Evolutionary conservation across 257 asterid genomes (phyloP), one percentile per base, ranked within the genome.

Genomic region (Eucommia ulmoides): DNA sequence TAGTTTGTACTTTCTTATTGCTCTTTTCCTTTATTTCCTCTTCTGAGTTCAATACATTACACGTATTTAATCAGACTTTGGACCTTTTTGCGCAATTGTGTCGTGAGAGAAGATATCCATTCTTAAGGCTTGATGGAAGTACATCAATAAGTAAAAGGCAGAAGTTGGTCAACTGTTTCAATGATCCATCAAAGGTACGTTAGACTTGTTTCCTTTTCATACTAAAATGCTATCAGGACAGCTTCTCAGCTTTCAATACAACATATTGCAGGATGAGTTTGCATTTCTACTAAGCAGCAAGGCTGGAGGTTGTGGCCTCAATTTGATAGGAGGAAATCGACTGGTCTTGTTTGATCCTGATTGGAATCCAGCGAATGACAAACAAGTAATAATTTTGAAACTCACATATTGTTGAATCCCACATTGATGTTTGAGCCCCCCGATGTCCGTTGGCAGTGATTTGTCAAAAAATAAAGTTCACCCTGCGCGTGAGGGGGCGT

Each of bases 321-420:
- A 89, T 73, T 74, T 89, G 74, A 78, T 89, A 59, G 98, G 98
- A 59, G 98, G 94, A 55, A 89, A 85, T 61, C 76, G 98, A 52
- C 68, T 89, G 58, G 88, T 89, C 60, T 85, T 89, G 66, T 89
- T 89, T 58, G 98, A 89, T 74, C 98, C 98, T 64, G 98, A 89
- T 63, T 89, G 98, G 98, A 89, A 89, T 73, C 98, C 98, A 53
- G 98, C 98, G 62, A 89, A 89, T 76, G 98, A 89, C 76, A 89
- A 89, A 77, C 98, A 89, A 65, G 98, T 89, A 73, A 60, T 11
- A 17, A 44, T 55, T 50, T 46, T 41, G 19, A 42, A 33, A 19
- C 49, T 23, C 25, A 41, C 3, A 24, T 20, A 21, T 24, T 20
- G 49, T 38, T 54, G 26, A 18, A 38, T 51, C 56, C 38, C 51